Evolutionary conservation across 129 eudicot species (phyloP).

Genomic region (Gnaphalium uliginosum): DNA sequence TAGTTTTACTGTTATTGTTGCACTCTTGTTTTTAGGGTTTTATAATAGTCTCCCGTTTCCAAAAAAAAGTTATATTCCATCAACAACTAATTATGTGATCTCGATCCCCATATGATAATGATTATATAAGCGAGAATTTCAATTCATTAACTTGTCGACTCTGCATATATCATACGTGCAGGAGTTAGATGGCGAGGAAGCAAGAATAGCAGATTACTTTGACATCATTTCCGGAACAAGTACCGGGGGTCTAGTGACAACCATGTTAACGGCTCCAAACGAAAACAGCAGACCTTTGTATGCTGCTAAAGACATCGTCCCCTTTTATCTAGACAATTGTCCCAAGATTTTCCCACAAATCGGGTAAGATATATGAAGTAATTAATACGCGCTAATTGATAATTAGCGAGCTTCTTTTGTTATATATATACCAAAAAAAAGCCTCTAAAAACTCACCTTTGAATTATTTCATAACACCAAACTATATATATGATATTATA

Average conservation of each 20-base stretch:
- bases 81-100: too few relatives aligned
- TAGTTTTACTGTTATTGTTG: too few relatives aligned
- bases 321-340: slow-evolving; percentile 40
- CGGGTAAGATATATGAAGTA: not conserved
- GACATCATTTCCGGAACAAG: slow-evolving; percentile 60
- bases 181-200: slow-evolving; percentile 55
- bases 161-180: not conserved
- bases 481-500: not conserved
- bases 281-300: slow-evolving; percentile 42
- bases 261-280: slow-evolving; percentile 55
- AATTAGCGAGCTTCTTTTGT: too few relatives aligned
- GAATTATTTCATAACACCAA: too few relatives aligned
- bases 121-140: too few relatives aligned
- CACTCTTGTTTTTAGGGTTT: too few relatives aligned
- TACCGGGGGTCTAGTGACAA: slow-evolving; percentile 54
- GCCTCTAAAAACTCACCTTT: too few relatives aligned
- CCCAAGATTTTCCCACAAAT: slow-evolving; percentile 54
- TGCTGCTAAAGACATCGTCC: slow-evolving; percentile 45
- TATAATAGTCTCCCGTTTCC: too few relatives aligned
- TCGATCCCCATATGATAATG: too few relatives aligned
- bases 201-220: slow-evolving; percentile 56
- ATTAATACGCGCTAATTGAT: not conserved
- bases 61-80: too few relatives aligned
- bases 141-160: too few relatives aligned
- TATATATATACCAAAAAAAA: too few relatives aligned